These are phyloP conservation scores for Pharnaceum exiguum DNA, from an alignment of 148 eudicot species.

Conservation along the genomic window DNA sequence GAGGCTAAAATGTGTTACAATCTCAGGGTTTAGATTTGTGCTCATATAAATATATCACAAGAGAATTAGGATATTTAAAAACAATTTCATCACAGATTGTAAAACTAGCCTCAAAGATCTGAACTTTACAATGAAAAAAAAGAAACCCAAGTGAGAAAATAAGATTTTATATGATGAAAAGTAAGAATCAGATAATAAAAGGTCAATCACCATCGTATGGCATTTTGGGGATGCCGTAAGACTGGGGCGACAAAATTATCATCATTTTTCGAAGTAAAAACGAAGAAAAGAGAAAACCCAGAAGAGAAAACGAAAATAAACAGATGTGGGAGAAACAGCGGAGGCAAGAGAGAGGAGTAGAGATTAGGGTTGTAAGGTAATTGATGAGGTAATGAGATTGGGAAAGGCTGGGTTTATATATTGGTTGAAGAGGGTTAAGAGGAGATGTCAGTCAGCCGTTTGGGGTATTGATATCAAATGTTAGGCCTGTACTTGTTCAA, in stretches of 20 bases:
- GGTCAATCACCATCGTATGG: conserved; percentile 26
- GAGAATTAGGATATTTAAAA: conserved; percentile 1
- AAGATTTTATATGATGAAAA: conserved; percentile 30
- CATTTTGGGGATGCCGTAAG: conserved; percentile 24
- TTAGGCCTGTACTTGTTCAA: too few species aligned
- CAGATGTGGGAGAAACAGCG: too few species aligned
- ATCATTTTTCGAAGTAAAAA: conserved; percentile 17
- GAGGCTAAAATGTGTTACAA: not conserved
- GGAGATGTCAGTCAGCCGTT: too few species aligned
- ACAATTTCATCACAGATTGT: not conserved
- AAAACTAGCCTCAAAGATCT: not conserved
- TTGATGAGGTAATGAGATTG: too few species aligned
- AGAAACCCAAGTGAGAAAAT: conserved; percentile 20
- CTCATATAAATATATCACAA: not conserved
- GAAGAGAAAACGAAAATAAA: too few species aligned
- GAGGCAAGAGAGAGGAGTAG: too few species aligned
- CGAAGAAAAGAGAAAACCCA: too few species aligned
- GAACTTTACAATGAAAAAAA: not conserved
- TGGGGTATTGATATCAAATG: too few species aligned
- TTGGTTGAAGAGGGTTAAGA: too few species aligned
- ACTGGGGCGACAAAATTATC: conserved; percentile 37
- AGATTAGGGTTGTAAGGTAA: too few species aligned
- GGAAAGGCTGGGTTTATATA: too few species aligned
- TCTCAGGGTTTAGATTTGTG: not conserved
- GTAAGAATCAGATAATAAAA: conserved; percentile 26